phyloP scores from a whole-genome alignment of 352 stramenopile species.

The Pythium dissotocum region DNA sequence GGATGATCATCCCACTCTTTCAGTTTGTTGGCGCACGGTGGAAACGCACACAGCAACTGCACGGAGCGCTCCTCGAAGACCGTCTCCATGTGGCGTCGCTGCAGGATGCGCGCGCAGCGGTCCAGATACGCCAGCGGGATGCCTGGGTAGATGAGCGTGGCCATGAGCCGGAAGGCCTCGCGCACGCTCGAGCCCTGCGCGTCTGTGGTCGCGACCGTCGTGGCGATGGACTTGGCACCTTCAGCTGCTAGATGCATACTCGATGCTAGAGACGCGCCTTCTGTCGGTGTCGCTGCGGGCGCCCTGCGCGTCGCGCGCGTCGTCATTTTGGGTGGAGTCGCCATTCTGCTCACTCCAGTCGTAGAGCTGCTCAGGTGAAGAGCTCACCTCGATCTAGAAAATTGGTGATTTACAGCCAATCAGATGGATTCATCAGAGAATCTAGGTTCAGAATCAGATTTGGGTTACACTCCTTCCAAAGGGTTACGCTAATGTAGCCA shows the following conservation, averaged over 20 bases:
- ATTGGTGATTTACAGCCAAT: background rate
- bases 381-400: background rate
- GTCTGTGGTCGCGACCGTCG: conserved; percentile 12
- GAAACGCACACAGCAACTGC: conserved; percentile 71
- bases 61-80: conserved; percentile 81
- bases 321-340: conserved; percentile 2
- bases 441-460: background rate
- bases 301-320: background rate
- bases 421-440: background rate
- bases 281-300: background rate
- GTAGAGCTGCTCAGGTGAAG: background rate
- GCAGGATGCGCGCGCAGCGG: conserved; percentile 62
- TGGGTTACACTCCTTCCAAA: background rate
- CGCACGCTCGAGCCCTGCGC: conserved; percentile 60
- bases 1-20: conserved; percentile 34
- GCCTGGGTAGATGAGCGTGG: conserved; percentile 62
- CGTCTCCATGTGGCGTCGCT: conserved; percentile 77
- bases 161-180: conserved; percentile 82
- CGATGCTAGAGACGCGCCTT: background rate
- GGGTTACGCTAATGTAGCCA: conserved; percentile 9
- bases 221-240: background rate
- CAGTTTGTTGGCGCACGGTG: conserved; percentile 60
- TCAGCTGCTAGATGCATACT: background rate
- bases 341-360: background rate
- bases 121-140: conserved; percentile 74